Evolutionary conservation across 495 filamentous ascomycete species (phyloP), one percentile per base, ranked within the genome.

Genomic region (Neohortaea acidophila): DNA sequence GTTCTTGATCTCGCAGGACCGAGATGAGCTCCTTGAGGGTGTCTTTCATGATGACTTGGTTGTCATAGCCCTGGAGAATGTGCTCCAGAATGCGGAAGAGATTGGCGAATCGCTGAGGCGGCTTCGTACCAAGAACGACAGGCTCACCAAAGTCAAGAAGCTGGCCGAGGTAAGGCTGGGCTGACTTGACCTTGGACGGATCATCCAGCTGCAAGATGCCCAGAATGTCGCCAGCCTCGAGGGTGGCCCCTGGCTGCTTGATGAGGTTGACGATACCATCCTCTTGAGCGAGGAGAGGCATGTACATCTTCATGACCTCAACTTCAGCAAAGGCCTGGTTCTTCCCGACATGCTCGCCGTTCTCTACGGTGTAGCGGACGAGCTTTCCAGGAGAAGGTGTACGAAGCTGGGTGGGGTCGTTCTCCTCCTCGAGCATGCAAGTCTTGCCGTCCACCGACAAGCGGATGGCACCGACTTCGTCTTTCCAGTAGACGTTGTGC

Each of bases 221-320:
- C n/a, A 99, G 76, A 44, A 96, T 96, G 51, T 99, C 89, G 55
- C 89, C 89, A 52, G 89, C 89, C 60, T 94, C 85, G 22, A 99
- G 79, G n/a, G 84, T 89, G 14, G 89, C 83, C 51, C 89, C 89
- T 38, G 91, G 91, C 64, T 96, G 89, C 73, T 99, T 99, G 67
- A 99, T 93, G 52, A 96, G 70, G 63, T 94, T 86, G 31, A 99
- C 91, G 38, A 87, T 77, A 62, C 89, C 89, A 48, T 93, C 91
- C 59, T 99, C 89, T 59, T 87, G 79, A n/a, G 89, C 79, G 39
- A 99, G 69, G 37, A 99, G 70, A 51, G 89, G 89, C 89, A 99
- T 99, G 67, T 93, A 96, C 89, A 99, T 99, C 70, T 99, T 99
- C 89, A 99, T 99, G 59, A 99, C 91, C 59, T 99, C 89, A 37